Evolutionary conservation across 768 basidiomycete species (phyloP).

Genomic region (Amanita rubescens): DNA sequence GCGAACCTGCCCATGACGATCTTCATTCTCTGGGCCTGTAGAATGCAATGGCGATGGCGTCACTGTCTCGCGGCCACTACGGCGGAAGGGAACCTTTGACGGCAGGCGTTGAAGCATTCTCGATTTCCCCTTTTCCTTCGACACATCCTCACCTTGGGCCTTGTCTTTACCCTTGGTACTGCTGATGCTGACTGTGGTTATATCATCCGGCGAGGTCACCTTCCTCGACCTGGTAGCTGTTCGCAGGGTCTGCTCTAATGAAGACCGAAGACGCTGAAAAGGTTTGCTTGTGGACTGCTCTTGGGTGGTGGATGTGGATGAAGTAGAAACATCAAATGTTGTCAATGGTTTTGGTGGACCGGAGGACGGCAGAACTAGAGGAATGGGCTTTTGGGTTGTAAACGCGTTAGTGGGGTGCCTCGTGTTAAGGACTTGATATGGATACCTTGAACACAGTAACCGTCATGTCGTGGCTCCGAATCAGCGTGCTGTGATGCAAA

Average conservation of each 20-base stretch:
- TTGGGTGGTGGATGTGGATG: constrained; percentile 21
- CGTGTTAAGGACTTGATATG: constrained; percentile 37
- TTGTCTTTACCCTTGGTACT: constrained; percentile 38
- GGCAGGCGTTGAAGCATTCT: constrained; percentile 41
- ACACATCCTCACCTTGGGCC: constrained; percentile 26
- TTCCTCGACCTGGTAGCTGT: constrained; percentile 56
- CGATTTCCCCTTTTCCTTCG: constrained; percentile 33
- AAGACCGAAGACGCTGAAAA: constrained; percentile 58
- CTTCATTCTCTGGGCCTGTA: constrained; percentile 18
- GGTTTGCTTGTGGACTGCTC: constrained; percentile 38
- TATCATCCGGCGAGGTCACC: constrained; percentile 31
- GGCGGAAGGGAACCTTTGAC: constrained; percentile 46
- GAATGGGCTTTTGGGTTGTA: constrained; percentile 24
- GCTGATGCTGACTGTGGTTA: constrained; percentile 32
- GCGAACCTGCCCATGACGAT: constrained; percentile 32
- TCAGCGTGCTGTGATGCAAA: not conserved
- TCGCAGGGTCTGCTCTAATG: constrained; percentile 60
- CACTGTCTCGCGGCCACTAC: constrained; percentile 31
- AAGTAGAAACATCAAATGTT: constrained; percentile 23
- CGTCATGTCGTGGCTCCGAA: constrained; percentile 29
- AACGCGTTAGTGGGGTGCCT: constrained; percentile 35
- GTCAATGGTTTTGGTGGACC: constrained; percentile 30
- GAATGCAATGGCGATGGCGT: constrained; percentile 33
- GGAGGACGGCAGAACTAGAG: constrained; percentile 33
- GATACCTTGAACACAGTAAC: constrained; percentile 32